Base-by-base conservation (phyloP, 2,329 filamentous ascomycete species). In the Orbilia ellipsospora region DNA sequence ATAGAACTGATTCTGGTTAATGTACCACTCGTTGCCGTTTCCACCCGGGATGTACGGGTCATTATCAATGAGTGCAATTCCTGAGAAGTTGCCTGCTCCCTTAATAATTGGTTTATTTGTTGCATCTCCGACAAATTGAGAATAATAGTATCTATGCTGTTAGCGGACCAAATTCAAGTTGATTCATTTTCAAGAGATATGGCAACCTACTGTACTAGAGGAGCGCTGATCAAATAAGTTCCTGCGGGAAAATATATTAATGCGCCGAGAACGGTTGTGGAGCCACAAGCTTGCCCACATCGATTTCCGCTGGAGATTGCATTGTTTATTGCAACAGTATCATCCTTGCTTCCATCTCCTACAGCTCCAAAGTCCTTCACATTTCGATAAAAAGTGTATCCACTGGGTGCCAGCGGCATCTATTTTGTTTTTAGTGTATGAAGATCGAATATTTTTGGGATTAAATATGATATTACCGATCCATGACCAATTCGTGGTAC, bases 61-160 rank as follows among this genome's bases (percentile, higher is more conserved):
- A 92, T 92, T 86, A 81, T 97, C 94, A 78, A 98, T 91, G 60
- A 98, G 87, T 54, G 92, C 93, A 85, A 97, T 95, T 57, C 61
- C 94, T 94, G 2, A 85, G 80, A 98, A 98, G 79, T 85, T 84
- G 50, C 89, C 82, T 0, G 88, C 82, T 2, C 90, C 90, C 84
- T 94, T 93, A 82, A 97, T 85, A 0, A 89, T 90, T 0, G 94
- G 93, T 12, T 90, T 83, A 77, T 87, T 85, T 80, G 88, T 81
- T 56, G 90, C 89, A 54, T 80, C 77, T 23, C 80, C 80, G 16
- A 80, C 51, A 12, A 80, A 75, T 20, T 79, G 77, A 0, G 79
- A 80, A 54, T 31, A 31, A 31, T 31, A 31, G 7, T 31, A 31
- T 31, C 28, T 31, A 31, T 31, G 3, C 3, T 4, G 7, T 31